These are phyloP conservation scores for Penicillium flavigenum DNA, from an alignment of 495 filamentous ascomycete genomes.

Conservation along the genomic window DNA sequence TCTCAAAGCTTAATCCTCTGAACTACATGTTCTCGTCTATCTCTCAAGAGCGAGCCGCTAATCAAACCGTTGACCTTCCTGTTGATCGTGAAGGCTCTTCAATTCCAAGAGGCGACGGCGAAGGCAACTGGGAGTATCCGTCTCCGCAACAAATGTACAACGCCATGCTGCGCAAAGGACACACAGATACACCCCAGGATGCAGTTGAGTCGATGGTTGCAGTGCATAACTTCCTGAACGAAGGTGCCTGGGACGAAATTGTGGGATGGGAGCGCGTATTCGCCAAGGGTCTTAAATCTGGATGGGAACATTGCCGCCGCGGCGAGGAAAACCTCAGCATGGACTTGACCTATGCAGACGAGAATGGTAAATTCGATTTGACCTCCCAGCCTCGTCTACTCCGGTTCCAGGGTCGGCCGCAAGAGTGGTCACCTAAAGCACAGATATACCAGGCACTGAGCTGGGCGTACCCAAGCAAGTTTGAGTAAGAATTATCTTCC, in stretches of 20 bases:
- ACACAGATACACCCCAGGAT: conserved; percentile 87
- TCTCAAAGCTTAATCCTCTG: conserved; percentile 82
- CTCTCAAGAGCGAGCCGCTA: conserved; percentile 70
- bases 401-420: conserved; percentile 82
- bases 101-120: conserved; percentile 74
- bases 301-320: conserved; percentile 70
- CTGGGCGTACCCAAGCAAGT: conserved; percentile 73
- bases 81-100: conserved; percentile 76
- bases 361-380: conserved; percentile 39
- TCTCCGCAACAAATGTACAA: conserved; percentile 99
- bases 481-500: conserved; percentile 53
- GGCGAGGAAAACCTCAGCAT: conserved; percentile 64
- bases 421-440: conserved; percentile 89
- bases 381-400: conserved; percentile 65
- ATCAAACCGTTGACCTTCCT: conserved; percentile 71
- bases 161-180: conserved; percentile 90
- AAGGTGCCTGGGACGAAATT: conserved; percentile 95
- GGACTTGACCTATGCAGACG: conserved; percentile 41
- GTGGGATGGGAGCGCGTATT: conserved; percentile 89
- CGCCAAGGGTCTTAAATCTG: conserved; percentile 62
- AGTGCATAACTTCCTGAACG: conserved; percentile 96
- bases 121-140: conserved; percentile 93
- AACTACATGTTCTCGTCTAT: conserved; percentile 94
- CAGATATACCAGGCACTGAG: conserved; percentile 74
- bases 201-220: conserved; percentile 97